Base-by-base conservation (phyloP, 2,329 filamentous ascomycete genomes). In the Madurella fahalii region DNA sequence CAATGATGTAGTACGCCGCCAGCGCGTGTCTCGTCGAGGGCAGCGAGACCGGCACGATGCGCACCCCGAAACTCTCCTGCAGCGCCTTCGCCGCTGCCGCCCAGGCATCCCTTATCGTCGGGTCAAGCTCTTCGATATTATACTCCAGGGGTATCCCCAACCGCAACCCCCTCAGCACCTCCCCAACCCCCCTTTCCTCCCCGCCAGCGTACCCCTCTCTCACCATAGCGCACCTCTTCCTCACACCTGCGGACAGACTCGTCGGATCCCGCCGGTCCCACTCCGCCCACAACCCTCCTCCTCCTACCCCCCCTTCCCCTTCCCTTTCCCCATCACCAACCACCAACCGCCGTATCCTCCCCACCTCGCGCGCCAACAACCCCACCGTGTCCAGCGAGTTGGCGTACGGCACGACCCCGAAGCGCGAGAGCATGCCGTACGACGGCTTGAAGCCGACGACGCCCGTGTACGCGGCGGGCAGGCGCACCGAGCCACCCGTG, bases 351-450 rank as follows among this genome's bases (percentile, higher is more conserved):
- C 75, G 72, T 5, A 87, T 78, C 2, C 66, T 68, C n/a, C 66
- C 68, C 0, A 83, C 81, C 3, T 74, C 75, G 45, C 68, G 72
- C 1, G 85, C 84, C 42, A 96, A 63, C 3, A 96, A 77, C 0
- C 92, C 92, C 9, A 96, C 90, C 0, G 92, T 96, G 67, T 96
- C 92, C 9, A 96, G 75, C 2, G 90, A 95, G 69, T 96, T 96
- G 9, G 92, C 92, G 68, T 96, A 96, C 13, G 90, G 87, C 47
- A 96, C 83, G 2, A 96, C 89, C 1, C 92, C 92, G 76, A 85
- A 90, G 56, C 92, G 80, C 43, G 90, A 95, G 31, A 96, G 71
- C 72, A 93, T 80, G 15, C 92, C 92, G 67, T 96, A 96, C 30
- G 89, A 94, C 1, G 92, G 92, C 71, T 96, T 96, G 72, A 92